phyloP scores from a whole-genome alignment of 1,284 basidiomycete species.

The Trichosporon coremiiforme region DNA sequence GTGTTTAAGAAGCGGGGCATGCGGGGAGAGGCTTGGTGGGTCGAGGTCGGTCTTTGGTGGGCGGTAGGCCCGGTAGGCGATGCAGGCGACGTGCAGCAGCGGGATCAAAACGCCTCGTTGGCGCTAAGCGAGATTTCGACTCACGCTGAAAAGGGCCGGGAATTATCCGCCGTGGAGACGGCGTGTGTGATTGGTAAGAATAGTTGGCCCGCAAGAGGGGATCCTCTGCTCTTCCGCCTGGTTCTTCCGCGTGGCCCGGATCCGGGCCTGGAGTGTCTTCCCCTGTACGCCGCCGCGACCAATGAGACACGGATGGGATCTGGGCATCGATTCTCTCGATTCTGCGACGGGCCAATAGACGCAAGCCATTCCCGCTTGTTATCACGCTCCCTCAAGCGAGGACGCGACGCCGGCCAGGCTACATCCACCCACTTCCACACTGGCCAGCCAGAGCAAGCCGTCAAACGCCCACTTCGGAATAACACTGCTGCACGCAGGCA shows the following conservation, averaged over 20 bases:
- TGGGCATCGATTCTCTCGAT: background rate
- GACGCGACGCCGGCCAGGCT: background rate
- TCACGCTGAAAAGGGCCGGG: conserved; percentile 2
- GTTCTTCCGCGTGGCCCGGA: conserved; percentile 11
- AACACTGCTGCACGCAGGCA: background rate
- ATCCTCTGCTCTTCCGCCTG: conserved; percentile 11
- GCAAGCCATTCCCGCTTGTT: background rate
- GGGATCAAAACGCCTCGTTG: background rate
- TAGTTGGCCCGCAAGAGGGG: background rate
- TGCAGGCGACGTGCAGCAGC: background rate
- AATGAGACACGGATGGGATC: background rate
- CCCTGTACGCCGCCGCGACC: background rate
- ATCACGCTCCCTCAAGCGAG: background rate
- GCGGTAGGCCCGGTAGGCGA: background rate
- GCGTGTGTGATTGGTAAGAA: conserved; percentile 9
- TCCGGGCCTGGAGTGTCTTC: background rate
- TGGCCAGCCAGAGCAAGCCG: background rate
- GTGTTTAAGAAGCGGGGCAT: conserved; percentile 20
- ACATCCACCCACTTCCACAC: background rate
- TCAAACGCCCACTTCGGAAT: conserved; percentile 7
- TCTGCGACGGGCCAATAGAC: background rate
- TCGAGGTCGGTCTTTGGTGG: no score
- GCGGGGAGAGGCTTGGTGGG: background rate
- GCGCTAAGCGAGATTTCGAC: conserved; percentile 17
- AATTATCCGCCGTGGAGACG: conserved; percentile 5